A percentile compares a stretch with the other conserved stretches of the same genome.
Evolutionary conservation across 805 yeast species (phyloP).

Genomic region (Metschnikowia peoriensis): DNA sequence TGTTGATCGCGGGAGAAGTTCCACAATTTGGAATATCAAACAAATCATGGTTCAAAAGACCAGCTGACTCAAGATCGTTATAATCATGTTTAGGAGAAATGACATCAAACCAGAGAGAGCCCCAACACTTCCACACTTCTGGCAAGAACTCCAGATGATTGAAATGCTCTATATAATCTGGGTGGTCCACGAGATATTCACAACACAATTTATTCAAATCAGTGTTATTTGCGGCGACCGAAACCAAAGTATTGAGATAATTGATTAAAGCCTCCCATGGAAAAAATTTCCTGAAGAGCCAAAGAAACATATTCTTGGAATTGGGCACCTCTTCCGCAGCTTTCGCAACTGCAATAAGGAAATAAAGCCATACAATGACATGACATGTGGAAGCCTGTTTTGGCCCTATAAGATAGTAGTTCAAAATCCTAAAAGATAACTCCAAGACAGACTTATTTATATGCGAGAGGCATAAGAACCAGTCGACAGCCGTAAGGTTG

Average conservation of each 20-base stretch:
- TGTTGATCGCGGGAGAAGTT: conserved; percentile 31
- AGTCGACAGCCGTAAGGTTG: conserved; percentile 40
- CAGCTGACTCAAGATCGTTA: conserved; percentile 48
- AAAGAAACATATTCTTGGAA: conserved; percentile 46
- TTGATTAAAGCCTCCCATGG: conserved; percentile 70
- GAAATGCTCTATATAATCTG: conserved; percentile 47
- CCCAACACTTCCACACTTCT: conserved; percentile 86
- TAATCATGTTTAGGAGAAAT: conserved; percentile 54
- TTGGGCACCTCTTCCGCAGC: conserved; percentile 47
- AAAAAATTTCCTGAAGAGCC: conserved; percentile 53
- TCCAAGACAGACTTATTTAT: conserved; percentile 65
- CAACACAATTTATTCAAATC: conserved; percentile 24
- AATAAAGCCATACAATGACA: conserved; percentile 74
- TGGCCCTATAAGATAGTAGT: conserved; percentile 69
- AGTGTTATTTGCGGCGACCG: conserved; percentile 26
- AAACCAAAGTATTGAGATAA: conserved; percentile 59
- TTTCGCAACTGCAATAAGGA: conserved; percentile 61
- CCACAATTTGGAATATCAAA: conserved; percentile 72
- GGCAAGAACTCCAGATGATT: conserved; percentile 61
- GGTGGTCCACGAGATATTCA: conserved; percentile 23
- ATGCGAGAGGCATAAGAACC: conserved; percentile 57
- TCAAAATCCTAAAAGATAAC: conserved; percentile 64
- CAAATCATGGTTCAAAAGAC: conserved; percentile 51
- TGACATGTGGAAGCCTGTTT: conserved; percentile 69
- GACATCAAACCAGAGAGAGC: conserved; percentile 74